Percentiles rank a stretch among this genome's conserved stretches.
Conservation (phyloP, 345 rosid species). For the Durio zibethinus region DNA sequence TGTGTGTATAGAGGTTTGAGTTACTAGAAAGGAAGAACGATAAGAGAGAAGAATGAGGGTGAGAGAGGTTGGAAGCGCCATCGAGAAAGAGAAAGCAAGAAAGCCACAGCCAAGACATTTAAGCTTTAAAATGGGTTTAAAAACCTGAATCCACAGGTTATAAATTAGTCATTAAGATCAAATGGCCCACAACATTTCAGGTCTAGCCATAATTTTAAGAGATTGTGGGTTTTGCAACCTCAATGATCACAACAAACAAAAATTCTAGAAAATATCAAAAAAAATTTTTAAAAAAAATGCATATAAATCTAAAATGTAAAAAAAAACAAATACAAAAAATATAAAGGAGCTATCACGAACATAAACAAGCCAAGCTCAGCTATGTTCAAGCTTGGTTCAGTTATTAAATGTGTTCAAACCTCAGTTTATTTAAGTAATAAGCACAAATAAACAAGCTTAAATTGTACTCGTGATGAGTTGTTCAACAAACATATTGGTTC, state of each 20-base stretch:
- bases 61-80: neutral
- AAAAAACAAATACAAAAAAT: neutral
- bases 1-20: neutral
- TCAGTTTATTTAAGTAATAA: neutral
- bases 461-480: neutral
- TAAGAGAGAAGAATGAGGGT: neutral
- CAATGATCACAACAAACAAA: too few relatives aligned
- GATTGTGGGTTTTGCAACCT: neutral
- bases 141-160: neutral
- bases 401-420: neutral
- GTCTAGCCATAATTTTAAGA: neutral
- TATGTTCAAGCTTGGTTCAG: neutral
- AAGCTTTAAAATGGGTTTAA: neutral
- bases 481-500: neutral
- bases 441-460: neutral
- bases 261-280: neutral
- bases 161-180: neutral
- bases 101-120: neutral
- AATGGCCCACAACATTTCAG: neutral
- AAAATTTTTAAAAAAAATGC: neutral
- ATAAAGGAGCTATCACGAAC: neutral
- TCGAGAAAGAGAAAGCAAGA: neutral
- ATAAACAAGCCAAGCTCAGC: slow-evolving; percentile 1
- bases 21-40: neutral
- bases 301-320: neutral